Conservation (phyloP, 306 rosid genomes). For the Cyamopsis tetragonoloba region DNA sequence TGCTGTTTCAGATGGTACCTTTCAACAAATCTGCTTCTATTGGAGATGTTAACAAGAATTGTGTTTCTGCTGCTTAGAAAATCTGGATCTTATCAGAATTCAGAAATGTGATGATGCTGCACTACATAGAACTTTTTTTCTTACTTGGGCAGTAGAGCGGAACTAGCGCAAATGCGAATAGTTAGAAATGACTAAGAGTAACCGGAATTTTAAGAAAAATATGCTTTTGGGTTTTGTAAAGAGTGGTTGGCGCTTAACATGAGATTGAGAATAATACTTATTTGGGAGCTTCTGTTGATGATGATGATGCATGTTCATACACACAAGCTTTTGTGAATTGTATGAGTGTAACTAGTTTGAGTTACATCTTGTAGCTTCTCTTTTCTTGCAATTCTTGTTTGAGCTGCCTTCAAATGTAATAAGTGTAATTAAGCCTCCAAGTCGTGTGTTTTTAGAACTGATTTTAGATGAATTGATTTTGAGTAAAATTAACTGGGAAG, state of each 20-base stretch:
- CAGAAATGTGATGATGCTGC: background rate
- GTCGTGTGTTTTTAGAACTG: too few relatives aligned
- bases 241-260: background rate
- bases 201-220: background rate
- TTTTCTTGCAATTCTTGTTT: background rate
- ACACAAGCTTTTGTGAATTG: background rate
- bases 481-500: too few relatives aligned
- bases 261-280: too few relatives aligned
- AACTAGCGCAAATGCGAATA: background rate
- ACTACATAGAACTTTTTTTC: background rate
- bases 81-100: background rate
- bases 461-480: too few relatives aligned
- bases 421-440: too few relatives aligned
- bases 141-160: background rate
- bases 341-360: background rate
- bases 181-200: conserved; percentile 6
- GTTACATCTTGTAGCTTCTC: too few relatives aligned
- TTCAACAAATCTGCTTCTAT: conserved; percentile 16
- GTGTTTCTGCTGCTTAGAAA: conserved; percentile 26
- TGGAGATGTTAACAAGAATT: conserved; percentile 31
- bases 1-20: conserved; percentile 43
- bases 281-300: background rate
- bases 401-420: background rate
- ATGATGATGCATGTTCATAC: background rate
- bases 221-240: background rate